A percentile compares a stretch with the other conserved stretches of the same genome.
Conservation (phyloP, 305 asterid species). For the Fraxinus angustifolia region DNA sequence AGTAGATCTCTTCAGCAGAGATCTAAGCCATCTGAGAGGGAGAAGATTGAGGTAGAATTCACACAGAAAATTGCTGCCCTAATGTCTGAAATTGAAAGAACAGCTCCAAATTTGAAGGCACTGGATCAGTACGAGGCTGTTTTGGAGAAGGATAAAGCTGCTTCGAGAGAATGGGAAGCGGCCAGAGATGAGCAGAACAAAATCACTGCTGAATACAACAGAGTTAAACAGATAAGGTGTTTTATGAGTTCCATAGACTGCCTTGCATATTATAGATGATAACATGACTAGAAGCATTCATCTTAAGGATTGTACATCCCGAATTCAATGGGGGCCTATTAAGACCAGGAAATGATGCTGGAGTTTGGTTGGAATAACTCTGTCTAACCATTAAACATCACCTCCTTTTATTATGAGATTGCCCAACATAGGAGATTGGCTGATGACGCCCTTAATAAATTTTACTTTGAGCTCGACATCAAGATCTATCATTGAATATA, state of each 20-base stretch:
- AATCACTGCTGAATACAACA: slow-evolving; percentile 66
- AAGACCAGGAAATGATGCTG: slow-evolving; percentile 13
- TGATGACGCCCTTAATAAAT: neutral
- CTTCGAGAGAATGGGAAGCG: slow-evolving; percentile 79
- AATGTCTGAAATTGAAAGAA: slow-evolving; percentile 80
- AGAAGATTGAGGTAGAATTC: slow-evolving; percentile 85
- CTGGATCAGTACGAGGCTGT: slow-evolving; percentile 86
- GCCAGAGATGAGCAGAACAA: slow-evolving; percentile 84
- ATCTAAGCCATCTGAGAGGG: slow-evolving; percentile 71
- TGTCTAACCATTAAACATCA: neutral
- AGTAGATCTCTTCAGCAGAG: slow-evolving; percentile 73
- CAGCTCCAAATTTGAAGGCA: slow-evolving; percentile 93
- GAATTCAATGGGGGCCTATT: slow-evolving; percentile 1
- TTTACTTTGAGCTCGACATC: slow-evolving; percentile 7
- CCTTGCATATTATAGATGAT: slow-evolving; percentile 3
- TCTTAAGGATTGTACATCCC: neutral
- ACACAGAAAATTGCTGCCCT: slow-evolving; percentile 62
- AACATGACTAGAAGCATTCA: neutral
- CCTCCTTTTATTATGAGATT: slow-evolving; percentile 9
- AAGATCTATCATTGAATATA: neutral
- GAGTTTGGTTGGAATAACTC: slow-evolving; percentile 4
- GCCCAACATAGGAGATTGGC: neutral
- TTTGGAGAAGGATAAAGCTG: slow-evolving; percentile 73
- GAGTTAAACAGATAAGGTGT: slow-evolving; percentile 71
- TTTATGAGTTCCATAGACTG: neutral